These are phyloP conservation scores for Blastobotrys capitulatus DNA, from an alignment of 1,139 yeast genomes.

Conservation along the genomic window DNA sequence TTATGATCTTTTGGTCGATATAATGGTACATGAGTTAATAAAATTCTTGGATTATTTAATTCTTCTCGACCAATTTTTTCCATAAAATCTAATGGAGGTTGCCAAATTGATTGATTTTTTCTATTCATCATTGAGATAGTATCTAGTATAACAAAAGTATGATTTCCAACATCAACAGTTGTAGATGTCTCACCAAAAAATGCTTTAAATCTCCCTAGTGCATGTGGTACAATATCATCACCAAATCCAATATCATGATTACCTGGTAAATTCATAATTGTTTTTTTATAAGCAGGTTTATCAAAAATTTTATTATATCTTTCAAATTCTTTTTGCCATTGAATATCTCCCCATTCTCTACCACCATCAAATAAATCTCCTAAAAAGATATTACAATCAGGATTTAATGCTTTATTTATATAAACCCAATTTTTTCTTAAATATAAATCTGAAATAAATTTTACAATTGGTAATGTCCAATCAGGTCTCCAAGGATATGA, in stretches of 20 bases:
- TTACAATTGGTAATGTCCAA: constrained; percentile 31
- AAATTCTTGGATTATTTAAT: constrained; percentile 52
- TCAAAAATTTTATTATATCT: constrained; percentile 65
- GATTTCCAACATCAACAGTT: constrained; percentile 60
- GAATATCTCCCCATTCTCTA: constrained; percentile 67
- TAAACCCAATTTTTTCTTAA: constrained; percentile 69
- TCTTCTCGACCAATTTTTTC: constrained; percentile 28
- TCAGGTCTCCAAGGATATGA: constrained; percentile 45
- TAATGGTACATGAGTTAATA: constrained; percentile 77
- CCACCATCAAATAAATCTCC: constrained; percentile 98
- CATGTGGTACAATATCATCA: constrained; percentile 48
- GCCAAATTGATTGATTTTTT: constrained; percentile 38
- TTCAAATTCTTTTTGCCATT: constrained; percentile 67
- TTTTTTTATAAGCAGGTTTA: constrained; percentile 41
- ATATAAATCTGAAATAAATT: constrained; percentile 60
- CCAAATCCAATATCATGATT: constrained; percentile 97
- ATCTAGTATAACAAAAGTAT: constrained; percentile 70
- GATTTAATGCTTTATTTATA: constrained; percentile 55
- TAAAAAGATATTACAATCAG: constrained; percentile 70
- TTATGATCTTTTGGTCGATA: constrained; percentile 50
- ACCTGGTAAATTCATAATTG: constrained; percentile 65
- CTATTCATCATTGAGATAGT: constrained; percentile 69
- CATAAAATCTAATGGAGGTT: constrained; percentile 41
- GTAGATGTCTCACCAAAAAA: constrained; percentile 69
- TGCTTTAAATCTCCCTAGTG: constrained; percentile 57